phyloP scores from a whole-genome alignment of 768 basidiomycete genomes.

The Lyophyllum shimeji region DNA sequence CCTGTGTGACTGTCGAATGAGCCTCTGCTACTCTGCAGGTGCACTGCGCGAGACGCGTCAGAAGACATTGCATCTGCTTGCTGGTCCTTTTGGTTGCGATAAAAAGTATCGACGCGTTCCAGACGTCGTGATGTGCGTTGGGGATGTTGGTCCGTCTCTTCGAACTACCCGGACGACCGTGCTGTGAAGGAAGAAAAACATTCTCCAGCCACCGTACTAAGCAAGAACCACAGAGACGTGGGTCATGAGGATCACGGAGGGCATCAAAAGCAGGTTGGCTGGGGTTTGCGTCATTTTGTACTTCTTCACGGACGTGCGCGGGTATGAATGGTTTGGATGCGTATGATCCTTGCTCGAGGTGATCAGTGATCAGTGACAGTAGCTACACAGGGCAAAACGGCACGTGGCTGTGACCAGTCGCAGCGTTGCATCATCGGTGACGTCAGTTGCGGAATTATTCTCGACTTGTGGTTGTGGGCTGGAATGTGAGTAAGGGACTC shows the following conservation, averaged over 20 bases:
- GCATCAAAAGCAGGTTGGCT: slow-evolving; percentile 5
- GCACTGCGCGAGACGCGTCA: slow-evolving; percentile 1
- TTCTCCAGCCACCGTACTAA: not conserved
- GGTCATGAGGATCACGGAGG: slow-evolving; percentile 7
- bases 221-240: slow-evolving; percentile 3
- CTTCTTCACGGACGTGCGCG: no score
- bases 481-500: no score
- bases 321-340: no score
- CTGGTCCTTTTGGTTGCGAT: slow-evolving; percentile 7
- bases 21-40: not conserved
- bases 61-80: slow-evolving; percentile 7
- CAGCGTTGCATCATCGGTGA: not conserved
- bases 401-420: not conserved
- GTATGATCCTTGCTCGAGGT: no score
- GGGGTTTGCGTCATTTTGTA: not conserved
- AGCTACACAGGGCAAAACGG: not conserved
- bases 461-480: no score
- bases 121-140: slow-evolving; percentile 5
- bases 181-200: not conserved
- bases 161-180: not conserved
- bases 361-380: not conserved
- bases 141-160: not conserved
- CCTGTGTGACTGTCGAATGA: not conserved
- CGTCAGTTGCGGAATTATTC: no score
- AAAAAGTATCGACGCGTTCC: slow-evolving; percentile 10